A percentile compares a stretch with the other conserved stretches of the same genome.
These are phyloP conservation scores for Boletus rubroflammeus DNA, from an alignment of 768 basidiomycete genomes.

Conservation along the genomic window DNA sequence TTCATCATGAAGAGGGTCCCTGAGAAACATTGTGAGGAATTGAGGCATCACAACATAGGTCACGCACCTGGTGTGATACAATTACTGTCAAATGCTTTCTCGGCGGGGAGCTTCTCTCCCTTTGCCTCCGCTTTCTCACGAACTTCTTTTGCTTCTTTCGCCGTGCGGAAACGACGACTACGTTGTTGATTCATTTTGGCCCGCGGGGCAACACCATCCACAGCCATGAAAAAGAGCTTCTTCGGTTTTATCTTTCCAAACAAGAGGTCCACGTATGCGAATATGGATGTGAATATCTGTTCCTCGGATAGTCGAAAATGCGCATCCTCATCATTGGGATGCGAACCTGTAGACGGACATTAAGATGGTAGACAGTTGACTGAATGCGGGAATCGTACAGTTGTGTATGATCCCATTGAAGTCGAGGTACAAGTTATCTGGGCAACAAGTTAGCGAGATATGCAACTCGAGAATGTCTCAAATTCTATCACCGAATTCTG, in stretches of 20 bases:
- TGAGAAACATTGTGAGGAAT: slow-evolving; percentile 24
- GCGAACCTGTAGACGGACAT: slow-evolving; percentile 55
- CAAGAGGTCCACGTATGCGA: slow-evolving; percentile 93
- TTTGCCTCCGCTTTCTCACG: slow-evolving; percentile 82
- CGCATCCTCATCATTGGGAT: slow-evolving; percentile 94
- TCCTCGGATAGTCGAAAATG: slow-evolving; percentile 96
- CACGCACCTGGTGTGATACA: slow-evolving; percentile 93
- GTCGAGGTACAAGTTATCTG: slow-evolving; percentile 89
- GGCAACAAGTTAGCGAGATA: slow-evolving; percentile 11
- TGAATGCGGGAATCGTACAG: slow-evolving; percentile 36
- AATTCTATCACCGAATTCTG: slow-evolving; percentile 77
- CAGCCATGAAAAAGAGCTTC: slow-evolving; percentile 98
- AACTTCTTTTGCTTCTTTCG: slow-evolving; percentile 86
- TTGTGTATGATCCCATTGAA: slow-evolving; percentile 94
- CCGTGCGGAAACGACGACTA: slow-evolving; percentile 88
- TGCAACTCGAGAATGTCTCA: not conserved
- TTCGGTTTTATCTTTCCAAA: slow-evolving; percentile 97
- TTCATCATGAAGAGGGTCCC: slow-evolving; percentile 95
- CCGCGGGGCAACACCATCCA: slow-evolving; percentile 94
- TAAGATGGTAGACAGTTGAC: not conserved
- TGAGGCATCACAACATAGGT: not conserved
- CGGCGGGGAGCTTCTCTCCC: slow-evolving; percentile 87
- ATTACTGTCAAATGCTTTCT: slow-evolving; percentile 97
- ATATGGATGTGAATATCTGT: slow-evolving; percentile 96
- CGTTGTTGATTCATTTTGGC: slow-evolving; percentile 99